Percentiles rank a stretch among this genome's conserved stretches.
Evolutionary conservation across 1,284 basidiomycete genomes (phyloP).

Genomic region (Cerrena zonata): DNA sequence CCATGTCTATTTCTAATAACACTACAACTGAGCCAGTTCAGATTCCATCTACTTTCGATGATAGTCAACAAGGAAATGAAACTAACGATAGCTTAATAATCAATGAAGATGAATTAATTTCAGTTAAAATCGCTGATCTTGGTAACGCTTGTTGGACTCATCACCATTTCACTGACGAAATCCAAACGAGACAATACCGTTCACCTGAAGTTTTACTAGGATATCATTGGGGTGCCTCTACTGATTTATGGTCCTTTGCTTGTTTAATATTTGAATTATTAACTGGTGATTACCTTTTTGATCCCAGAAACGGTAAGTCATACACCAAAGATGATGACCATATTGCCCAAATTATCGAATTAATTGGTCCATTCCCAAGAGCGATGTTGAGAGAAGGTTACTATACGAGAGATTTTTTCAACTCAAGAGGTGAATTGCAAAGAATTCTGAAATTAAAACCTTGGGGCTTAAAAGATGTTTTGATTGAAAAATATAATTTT

Average conservation of each 20-base stretch:
- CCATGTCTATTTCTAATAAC: too few relatives aligned
- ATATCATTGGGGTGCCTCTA: conserved; percentile 86
- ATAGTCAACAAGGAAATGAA: too few relatives aligned
- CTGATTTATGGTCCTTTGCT: conserved; percentile 93
- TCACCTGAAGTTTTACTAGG: conserved; percentile 96
- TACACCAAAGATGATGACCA: conserved; percentile 97
- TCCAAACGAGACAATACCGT: neutral
- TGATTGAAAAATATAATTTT: too few relatives aligned
- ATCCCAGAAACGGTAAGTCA: conserved; percentile 67
- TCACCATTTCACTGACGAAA: too few relatives aligned
- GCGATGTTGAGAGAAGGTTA: conserved; percentile 83
- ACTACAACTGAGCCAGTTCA: too few relatives aligned
- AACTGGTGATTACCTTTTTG: conserved; percentile 87
- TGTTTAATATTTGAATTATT: conserved; percentile 89
- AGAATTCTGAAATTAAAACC: too few relatives aligned
- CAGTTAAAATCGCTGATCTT: too few relatives aligned
- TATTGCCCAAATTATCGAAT: conserved; percentile 95
- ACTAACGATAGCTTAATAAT: too few relatives aligned
- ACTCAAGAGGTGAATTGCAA: conserved; percentile 71
- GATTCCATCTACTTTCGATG: too few relatives aligned
- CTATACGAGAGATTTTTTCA: conserved; percentile 92
- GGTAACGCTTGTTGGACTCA: too few relatives aligned
- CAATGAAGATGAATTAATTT: too few relatives aligned
- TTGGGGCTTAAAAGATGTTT: too few relatives aligned
- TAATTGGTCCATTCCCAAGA: conserved; percentile 85